Percentiles rank a stretch among this genome's conserved stretches.
phyloP scores from a whole-genome alignment of 208 protist species.

The Strigomonas culicis region DNA sequence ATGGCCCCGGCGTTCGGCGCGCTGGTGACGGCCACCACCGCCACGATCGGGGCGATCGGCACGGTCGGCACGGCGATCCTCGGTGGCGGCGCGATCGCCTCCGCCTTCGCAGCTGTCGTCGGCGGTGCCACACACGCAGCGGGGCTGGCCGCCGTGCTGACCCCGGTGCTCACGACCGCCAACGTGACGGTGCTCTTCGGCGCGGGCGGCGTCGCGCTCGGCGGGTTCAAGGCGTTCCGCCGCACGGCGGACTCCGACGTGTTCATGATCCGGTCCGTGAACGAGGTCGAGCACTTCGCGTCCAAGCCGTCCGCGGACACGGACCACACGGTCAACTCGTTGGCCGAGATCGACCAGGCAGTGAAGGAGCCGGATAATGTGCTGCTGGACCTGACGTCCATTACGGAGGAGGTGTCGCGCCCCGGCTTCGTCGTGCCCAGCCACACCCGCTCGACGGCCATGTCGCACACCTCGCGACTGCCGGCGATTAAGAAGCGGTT shows the following conservation, averaged over 20 bases:
- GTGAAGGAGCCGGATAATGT: constrained; percentile 10
- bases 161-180: constrained; percentile 58
- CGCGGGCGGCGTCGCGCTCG: constrained; percentile 56
- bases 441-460: constrained; percentile 58
- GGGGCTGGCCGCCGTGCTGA: constrained; percentile 50
- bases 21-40: constrained; percentile 38
- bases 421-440: constrained; percentile 55
- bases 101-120: constrained; percentile 48
- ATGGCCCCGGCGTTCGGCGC: constrained; percentile 57
- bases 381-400: constrained; percentile 23
- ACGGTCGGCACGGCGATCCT: constrained; percentile 46
- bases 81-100: constrained; percentile 39
- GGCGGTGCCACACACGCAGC: constrained; percentile 68
- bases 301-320: neutral
- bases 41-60: constrained; percentile 51
- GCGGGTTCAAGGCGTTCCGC: constrained; percentile 66
- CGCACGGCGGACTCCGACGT: constrained; percentile 62
- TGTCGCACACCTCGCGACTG: constrained; percentile 36
- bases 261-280: constrained; percentile 59
- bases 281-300: constrained; percentile 61
- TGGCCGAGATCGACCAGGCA: constrained; percentile 13
- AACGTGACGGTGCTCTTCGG: constrained; percentile 77
- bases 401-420: constrained; percentile 48
- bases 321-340: constrained; percentile 6
- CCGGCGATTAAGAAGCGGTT: constrained; percentile 34